phyloP scores from a whole-genome alignment of 768 basidiomycete genomes.

The Tylopilus balloui region DNA sequence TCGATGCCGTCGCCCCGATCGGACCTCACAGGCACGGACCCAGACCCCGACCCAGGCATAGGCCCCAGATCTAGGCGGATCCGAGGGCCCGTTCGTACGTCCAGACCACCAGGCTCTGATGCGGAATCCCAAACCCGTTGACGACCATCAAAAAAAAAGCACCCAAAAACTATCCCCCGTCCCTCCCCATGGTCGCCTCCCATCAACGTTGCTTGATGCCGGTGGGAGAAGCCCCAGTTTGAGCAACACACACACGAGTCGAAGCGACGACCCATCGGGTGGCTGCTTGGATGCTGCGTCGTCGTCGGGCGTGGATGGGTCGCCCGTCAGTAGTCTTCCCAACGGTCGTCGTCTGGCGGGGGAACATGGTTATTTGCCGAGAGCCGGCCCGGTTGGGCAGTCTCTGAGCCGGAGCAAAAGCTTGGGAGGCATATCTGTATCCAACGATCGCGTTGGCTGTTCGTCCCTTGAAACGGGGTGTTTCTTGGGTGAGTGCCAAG shows the following conservation, averaged over 20 bases:
- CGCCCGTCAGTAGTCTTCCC: not conserved
- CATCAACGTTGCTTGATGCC: not conserved
- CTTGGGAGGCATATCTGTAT: not conserved
- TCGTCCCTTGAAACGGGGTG: not conserved
- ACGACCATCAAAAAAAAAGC: too few species aligned
- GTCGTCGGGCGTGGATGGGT: not conserved
- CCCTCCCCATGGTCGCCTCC: not conserved
- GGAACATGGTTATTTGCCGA: not conserved
- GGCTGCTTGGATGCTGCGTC: not conserved
- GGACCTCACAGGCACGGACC: too few species aligned
- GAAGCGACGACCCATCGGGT: not conserved
- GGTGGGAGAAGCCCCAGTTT: not conserved
- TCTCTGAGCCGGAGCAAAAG: conserved; percentile 5
- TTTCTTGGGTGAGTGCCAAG: conserved; percentile 1
- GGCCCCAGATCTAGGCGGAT: too few species aligned
- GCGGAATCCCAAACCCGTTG: too few species aligned
- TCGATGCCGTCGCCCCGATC: too few species aligned
- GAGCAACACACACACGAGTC: not conserved
- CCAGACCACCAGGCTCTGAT: too few species aligned
- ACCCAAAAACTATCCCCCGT: too few species aligned
- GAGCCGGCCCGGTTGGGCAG: not conserved
- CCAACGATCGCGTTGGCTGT: not conserved
- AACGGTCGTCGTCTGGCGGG: not conserved
- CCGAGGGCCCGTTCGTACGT: too few species aligned
- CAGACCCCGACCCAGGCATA: too few species aligned